These are phyloP conservation scores for Stachybotrys chlorohalonatus DNA, from an alignment of 2,329 filamentous ascomycete species.

Conservation along the genomic window DNA sequence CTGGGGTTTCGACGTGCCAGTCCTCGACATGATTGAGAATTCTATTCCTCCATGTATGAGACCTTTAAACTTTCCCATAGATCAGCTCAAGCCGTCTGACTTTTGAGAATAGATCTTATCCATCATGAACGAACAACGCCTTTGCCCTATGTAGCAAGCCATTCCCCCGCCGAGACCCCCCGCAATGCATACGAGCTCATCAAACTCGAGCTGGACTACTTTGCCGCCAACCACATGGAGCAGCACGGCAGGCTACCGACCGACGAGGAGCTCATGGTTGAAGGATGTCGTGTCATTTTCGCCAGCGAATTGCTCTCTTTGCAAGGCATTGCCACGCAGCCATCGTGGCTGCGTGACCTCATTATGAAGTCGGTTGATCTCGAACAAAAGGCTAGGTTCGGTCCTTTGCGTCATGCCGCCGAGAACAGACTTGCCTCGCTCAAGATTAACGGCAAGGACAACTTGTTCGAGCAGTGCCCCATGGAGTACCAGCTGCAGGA, in stretches of 20 bases:
- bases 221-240: conserved; percentile 34
- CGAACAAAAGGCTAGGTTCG: conserved; percentile 35
- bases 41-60: conserved; percentile 56
- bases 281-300: conserved; percentile 51
- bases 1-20: conserved; percentile 56
- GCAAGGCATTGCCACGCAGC: conserved; percentile 25
- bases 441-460: conserved; percentile 48
- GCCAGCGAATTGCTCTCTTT: conserved; percentile 39
- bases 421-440: conserved; percentile 39
- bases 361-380: conserved; percentile 39
- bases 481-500: conserved; percentile 45
- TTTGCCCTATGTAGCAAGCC: conserved; percentile 41
- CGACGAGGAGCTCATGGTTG: conserved; percentile 45
- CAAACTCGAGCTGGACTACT: conserved; percentile 48
- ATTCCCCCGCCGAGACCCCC: conserved; percentile 33
- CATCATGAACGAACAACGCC: conserved; percentile 52
- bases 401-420: conserved; percentile 33
- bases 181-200: conserved; percentile 53
- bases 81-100: conserved; percentile 30
- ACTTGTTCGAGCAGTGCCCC: conserved; percentile 47
- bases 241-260: conserved; percentile 30
- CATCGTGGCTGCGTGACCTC: conserved; percentile 50
- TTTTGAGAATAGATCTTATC: conserved; percentile 47
- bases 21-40: conserved; percentile 56
- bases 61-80: conserved; percentile 24